Conservation (phyloP, 768 basidiomycete genomes). For the Termitomyces sp. region DNA sequence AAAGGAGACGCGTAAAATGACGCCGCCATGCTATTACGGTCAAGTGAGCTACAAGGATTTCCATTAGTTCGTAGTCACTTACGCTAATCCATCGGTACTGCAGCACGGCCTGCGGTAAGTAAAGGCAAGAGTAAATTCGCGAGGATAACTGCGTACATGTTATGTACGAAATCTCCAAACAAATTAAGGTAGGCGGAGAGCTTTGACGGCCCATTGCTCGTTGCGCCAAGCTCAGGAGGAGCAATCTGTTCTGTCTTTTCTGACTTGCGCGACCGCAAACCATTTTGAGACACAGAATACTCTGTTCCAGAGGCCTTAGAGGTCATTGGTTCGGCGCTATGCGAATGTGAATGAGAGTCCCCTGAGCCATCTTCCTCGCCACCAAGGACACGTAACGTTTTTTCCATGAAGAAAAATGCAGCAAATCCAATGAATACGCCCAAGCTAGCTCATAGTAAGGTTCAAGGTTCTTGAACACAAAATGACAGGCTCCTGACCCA, state of each 20-base stretch:
- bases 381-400: slow-evolving; percentile 77
- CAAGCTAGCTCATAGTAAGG: slow-evolving; percentile 36
- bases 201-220: slow-evolving; percentile 59
- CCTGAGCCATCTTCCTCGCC: slow-evolving; percentile 48
- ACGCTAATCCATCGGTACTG: slow-evolving; percentile 92
- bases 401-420: slow-evolving; percentile 91
- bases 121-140: slow-evolving; percentile 4
- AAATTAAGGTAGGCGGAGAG: slow-evolving; percentile 90
- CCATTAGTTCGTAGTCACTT: slow-evolving; percentile 6
- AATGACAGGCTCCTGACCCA: slow-evolving; percentile 46
- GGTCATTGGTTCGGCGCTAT: slow-evolving; percentile 31
- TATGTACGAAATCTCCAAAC: slow-evolving; percentile 92
- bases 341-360: slow-evolving; percentile 61
- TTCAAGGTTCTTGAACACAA: not conserved
- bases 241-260: slow-evolving; percentile 21
- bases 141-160: slow-evolving; percentile 55
- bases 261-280: slow-evolving; percentile 44
- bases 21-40: slow-evolving; percentile 70
- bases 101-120: slow-evolving; percentile 12
- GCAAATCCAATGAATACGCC: slow-evolving; percentile 86
- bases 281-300: slow-evolving; percentile 32
- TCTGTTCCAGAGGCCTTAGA: slow-evolving; percentile 45
- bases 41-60: not conserved
- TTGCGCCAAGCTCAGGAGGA: slow-evolving; percentile 18
- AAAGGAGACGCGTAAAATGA: slow-evolving; percentile 96